A percentile compares a stretch with the other conserved stretches of the same genome.
Conservation (phyloP, 305 asterid genomes). For the Fraxinus platypoda region DNA sequence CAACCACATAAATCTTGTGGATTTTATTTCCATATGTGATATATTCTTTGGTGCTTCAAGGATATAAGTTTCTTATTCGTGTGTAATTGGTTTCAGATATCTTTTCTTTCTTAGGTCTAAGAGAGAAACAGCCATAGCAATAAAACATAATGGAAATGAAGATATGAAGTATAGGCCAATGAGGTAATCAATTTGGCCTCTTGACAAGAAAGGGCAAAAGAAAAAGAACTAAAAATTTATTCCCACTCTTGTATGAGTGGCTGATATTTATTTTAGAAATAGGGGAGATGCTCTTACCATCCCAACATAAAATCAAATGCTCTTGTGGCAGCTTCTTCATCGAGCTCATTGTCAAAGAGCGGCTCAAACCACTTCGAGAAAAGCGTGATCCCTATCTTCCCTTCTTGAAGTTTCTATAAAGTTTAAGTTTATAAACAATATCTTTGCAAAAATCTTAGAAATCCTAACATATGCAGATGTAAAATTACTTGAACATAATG, state of each 20-base stretch:
- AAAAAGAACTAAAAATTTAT: not conserved
- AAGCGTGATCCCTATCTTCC: slow-evolving; percentile 23
- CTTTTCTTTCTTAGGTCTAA: not conserved
- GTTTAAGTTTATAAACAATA: not conserved
- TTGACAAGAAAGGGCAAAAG: slow-evolving; percentile 20
- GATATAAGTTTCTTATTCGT: not conserved
- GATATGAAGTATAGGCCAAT: not conserved
- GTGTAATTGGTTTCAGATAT: not conserved
- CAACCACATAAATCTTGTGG: not conserved
- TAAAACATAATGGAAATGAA: slow-evolving; percentile 13
- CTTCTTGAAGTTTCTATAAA: slow-evolving; percentile 13
- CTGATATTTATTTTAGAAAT: not conserved
- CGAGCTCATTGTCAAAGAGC: not conserved
- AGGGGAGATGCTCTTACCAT: slow-evolving; percentile 12
- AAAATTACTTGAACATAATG: not conserved
- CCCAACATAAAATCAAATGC: slow-evolving; percentile 28
- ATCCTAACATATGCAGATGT: not conserved
- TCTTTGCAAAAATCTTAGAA: not conserved
- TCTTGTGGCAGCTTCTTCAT: slow-evolving; percentile 10
- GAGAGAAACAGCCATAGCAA: slow-evolving; percentile 3
- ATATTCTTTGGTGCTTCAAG: not conserved
- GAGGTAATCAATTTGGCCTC: not conserved
- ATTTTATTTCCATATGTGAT: not conserved
- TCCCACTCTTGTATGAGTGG: not conserved
- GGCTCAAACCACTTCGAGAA: slow-evolving; percentile 24